phyloP scores from a whole-genome alignment of 768 basidiomycete genomes.

The Boletus vinaceobasis region DNA sequence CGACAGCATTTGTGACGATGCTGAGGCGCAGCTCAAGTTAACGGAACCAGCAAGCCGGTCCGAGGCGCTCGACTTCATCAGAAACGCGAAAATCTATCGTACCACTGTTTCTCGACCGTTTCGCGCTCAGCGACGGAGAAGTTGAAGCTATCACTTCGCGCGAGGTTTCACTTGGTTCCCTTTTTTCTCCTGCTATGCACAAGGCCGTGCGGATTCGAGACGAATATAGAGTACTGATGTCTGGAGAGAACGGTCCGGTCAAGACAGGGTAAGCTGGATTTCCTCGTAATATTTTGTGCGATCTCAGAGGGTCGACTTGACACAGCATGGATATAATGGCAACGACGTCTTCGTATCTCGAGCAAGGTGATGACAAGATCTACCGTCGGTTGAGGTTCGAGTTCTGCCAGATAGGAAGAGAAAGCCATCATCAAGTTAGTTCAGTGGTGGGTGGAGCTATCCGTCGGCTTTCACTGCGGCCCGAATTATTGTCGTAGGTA shows the following conservation, averaged over 20 bases:
- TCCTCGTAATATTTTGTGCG: neutral
- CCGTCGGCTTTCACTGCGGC: slow-evolving; percentile 66
- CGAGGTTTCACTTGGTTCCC: slow-evolving; percentile 68
- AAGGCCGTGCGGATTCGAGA: slow-evolving; percentile 77
- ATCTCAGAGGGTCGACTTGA: neutral
- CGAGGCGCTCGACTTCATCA: slow-evolving; percentile 28
- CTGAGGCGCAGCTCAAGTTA: slow-evolving; percentile 68
- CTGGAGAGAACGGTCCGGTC: slow-evolving; percentile 77
- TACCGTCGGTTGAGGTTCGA: slow-evolving; percentile 82
- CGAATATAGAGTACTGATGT: slow-evolving; percentile 84
- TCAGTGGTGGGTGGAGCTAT: slow-evolving; percentile 68
- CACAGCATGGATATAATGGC: slow-evolving; percentile 85
- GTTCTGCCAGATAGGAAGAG: slow-evolving; percentile 75
- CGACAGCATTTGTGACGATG: slow-evolving; percentile 76
- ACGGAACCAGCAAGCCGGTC: slow-evolving; percentile 76
- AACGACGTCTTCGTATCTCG: slow-evolving; percentile 74
- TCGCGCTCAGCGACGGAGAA: slow-evolving; percentile 78
- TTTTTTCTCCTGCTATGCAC: slow-evolving; percentile 85
- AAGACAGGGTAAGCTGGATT: slow-evolving; percentile 59
- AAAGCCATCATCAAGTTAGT: slow-evolving; percentile 68
- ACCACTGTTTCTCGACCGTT: slow-evolving; percentile 73
- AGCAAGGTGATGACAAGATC: slow-evolving; percentile 88
- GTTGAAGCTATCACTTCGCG: slow-evolving; percentile 71
- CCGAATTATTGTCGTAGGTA: slow-evolving; percentile 58
- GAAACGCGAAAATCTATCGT: slow-evolving; percentile 74